A percentile compares a stretch with the other conserved stretches of the same genome.
Evolutionary conservation across 495 filamentous ascomycete species (phyloP).

Genomic region (Physcia stellaris): DNA sequence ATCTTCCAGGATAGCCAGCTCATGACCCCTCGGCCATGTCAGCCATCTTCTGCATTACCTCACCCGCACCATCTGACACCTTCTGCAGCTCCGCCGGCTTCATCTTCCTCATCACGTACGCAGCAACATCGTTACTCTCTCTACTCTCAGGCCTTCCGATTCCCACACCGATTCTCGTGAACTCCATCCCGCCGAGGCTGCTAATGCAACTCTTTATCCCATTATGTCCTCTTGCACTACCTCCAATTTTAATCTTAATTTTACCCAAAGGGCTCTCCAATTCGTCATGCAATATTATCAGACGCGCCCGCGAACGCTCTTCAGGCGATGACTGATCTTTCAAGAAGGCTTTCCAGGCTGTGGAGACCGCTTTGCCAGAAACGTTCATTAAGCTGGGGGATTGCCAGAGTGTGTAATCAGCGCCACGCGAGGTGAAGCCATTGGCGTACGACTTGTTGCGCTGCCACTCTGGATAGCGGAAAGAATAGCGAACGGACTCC

Average conservation of each 20-base stretch:
- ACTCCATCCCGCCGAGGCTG: slow-evolving; percentile 22
- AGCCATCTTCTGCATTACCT: slow-evolving; percentile 35
- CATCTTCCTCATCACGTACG: slow-evolving; percentile 58
- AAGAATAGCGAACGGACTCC: slow-evolving; percentile 30
- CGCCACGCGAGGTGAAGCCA: slow-evolving; percentile 25
- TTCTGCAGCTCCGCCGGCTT: slow-evolving; percentile 32
- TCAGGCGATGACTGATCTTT: slow-evolving; percentile 22
- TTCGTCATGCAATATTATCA: slow-evolving; percentile 77
- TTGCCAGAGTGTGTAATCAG: slow-evolving; percentile 51
- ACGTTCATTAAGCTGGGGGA: slow-evolving; percentile 67
- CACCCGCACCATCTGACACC: slow-evolving; percentile 33
- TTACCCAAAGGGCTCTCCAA: slow-evolving; percentile 55
- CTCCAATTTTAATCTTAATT: slow-evolving; percentile 44
- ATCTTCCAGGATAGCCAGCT: too few species aligned
- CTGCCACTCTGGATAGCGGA: slow-evolving; percentile 33
- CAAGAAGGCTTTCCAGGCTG: slow-evolving; percentile 28
- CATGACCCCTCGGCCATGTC: slow-evolving; percentile 29
- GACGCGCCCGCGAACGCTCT: slow-evolving; percentile 22
- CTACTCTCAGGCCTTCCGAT: slow-evolving; percentile 55
- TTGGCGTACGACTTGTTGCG: slow-evolving; percentile 26
- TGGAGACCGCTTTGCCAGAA: slow-evolving; percentile 36
- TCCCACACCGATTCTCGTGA: slow-evolving; percentile 46
- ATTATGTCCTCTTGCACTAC: slow-evolving; percentile 58
- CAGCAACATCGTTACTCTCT: slow-evolving; percentile 40
- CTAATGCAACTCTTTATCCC: slow-evolving; percentile 56